A percentile compares a stretch with the other conserved stretches of the same genome.
These are phyloP conservation scores for Coemansia sp. DNA, from an alignment of 192 early-diverging fungal species.

Conservation along the genomic window DNA sequence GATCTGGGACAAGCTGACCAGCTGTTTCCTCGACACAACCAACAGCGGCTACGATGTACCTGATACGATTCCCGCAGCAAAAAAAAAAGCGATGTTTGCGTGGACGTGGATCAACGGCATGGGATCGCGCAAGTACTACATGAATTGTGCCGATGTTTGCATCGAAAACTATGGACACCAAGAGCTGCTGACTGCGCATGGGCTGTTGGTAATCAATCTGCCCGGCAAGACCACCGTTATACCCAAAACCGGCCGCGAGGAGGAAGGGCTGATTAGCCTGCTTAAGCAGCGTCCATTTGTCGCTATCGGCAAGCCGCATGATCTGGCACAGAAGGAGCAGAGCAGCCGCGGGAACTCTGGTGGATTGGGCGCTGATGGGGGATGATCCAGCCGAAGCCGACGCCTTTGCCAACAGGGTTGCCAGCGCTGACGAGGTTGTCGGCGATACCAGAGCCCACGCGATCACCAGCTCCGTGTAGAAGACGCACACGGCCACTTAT, in stretches of 20 bases:
- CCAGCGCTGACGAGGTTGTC: neutral
- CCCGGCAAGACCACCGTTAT: conserved; percentile 30
- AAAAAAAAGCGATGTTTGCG: conserved; percentile 57
- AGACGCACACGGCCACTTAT: conserved; percentile 29
- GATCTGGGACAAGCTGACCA: conserved; percentile 54
- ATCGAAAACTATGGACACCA: conserved; percentile 54
- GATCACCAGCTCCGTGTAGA: conserved; percentile 41
- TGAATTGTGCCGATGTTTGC: conserved; percentile 65
- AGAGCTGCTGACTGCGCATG: conserved; percentile 45
- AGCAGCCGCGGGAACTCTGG: neutral
- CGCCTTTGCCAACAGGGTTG: conserved; percentile 16
- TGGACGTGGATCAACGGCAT: conserved; percentile 69
- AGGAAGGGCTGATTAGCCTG: conserved; percentile 32
- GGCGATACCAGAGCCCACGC: conserved; percentile 17
- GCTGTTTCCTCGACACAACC: conserved; percentile 48
- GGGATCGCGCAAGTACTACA: conserved; percentile 65
- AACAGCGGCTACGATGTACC: conserved; percentile 57
- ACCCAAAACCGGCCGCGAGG: conserved; percentile 39
- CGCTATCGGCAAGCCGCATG: conserved; percentile 34
- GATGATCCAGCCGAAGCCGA: conserved; percentile 17
- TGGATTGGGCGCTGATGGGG: conserved; percentile 4
- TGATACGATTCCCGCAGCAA: conserved; percentile 52
- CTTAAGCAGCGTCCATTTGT: conserved; percentile 45
- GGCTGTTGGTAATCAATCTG: conserved; percentile 51
- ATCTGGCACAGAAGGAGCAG: conserved; percentile 17